Evolutionary conservation across 2,329 filamentous ascomycete species (phyloP).

Genomic region (Knufia fluminis): DNA sequence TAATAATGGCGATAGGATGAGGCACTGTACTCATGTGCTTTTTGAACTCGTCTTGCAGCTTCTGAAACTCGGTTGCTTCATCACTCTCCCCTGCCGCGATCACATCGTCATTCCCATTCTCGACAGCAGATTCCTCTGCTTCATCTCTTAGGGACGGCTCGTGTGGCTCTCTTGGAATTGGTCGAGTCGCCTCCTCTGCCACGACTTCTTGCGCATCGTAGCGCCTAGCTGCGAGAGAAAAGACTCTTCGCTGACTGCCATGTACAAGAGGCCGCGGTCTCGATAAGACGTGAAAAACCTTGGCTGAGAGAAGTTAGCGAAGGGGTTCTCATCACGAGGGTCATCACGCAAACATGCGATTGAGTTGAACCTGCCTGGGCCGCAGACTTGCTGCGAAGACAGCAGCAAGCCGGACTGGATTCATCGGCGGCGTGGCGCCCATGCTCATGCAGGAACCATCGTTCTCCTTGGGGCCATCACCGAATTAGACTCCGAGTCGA

Average conservation of each 20-base stretch:
- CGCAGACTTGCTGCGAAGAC: constrained; percentile 4
- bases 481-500: too few species aligned
- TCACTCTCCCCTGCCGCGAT: not conserved
- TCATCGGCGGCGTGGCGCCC: not conserved
- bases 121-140: not conserved
- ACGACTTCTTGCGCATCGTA: not conserved
- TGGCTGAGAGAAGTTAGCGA: not conserved
- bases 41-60: not conserved
- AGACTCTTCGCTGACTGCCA: not conserved
- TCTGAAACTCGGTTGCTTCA: not conserved
- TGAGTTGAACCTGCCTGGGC: constrained; percentile 1
- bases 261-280: not conserved
- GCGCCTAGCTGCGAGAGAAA: not conserved
- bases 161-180: too few species aligned
- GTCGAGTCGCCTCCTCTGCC: too few species aligned
- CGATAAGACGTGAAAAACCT: constrained; percentile 1
- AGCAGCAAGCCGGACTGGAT: not conserved
- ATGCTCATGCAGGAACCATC: not conserved
- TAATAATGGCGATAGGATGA: constrained; percentile 4
- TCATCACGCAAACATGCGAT: not conserved
- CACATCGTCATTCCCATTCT: not conserved
- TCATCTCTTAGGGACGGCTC: too few species aligned
- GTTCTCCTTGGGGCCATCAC: not conserved
- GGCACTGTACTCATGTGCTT: constrained; percentile 6
- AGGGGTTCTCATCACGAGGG: not conserved